phyloP scores from a whole-genome alignment of 495 filamentous ascomycete species.

The Penicillium antarcticum region DNA sequence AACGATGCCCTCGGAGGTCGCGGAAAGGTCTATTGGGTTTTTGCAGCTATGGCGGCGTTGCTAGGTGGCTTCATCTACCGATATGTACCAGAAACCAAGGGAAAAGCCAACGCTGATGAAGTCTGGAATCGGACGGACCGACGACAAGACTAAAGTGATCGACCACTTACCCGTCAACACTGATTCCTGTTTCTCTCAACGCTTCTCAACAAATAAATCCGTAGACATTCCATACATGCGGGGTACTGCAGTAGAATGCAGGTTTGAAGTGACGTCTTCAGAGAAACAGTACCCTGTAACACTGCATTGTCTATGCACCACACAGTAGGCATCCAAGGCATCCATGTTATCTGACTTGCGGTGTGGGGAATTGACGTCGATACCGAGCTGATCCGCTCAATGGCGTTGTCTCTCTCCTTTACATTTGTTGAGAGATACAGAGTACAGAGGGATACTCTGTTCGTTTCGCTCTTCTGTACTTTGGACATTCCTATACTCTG shows the following conservation, averaged over 20 bases:
- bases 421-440: neutral
- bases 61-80: conserved; percentile 63
- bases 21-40: conserved; percentile 85
- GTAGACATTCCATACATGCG: neutral
- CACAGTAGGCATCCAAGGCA: neutral
- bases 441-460: neutral
- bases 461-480: neutral
- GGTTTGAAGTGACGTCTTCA: neutral
- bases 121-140: conserved; percentile 69
- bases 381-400: neutral
- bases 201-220: too few species aligned
- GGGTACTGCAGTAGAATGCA: neutral
- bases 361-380: conserved; percentile 5
- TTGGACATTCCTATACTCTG: too few species aligned
- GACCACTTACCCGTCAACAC: too few species aligned
- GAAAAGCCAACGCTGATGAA: conserved; percentile 75
- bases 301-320: neutral
- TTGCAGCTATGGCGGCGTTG: conserved; percentile 66
- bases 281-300: neutral
- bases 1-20: conserved; percentile 70
- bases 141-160: conserved; percentile 29
- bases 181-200: neutral
- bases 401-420: neutral
- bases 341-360: conserved; percentile 6
- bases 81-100: conserved; percentile 80